phyloP scores from a whole-genome alignment of 371 early-diverging fungal genomes.

The Dichotomocladium elegans region DNA sequence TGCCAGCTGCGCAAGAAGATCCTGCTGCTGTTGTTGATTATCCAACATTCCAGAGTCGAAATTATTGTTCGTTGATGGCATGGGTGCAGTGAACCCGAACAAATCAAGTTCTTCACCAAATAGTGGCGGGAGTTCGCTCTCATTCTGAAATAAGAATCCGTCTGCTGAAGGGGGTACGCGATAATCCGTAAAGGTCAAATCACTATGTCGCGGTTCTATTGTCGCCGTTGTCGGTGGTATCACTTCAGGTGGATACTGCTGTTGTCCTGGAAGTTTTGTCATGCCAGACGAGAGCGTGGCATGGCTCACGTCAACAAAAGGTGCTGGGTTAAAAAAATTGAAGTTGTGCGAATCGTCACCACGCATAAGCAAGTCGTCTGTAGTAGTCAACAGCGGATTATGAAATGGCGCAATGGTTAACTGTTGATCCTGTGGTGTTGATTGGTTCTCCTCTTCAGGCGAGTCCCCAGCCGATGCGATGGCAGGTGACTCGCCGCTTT shows the following conservation, averaged over 20 bases:
- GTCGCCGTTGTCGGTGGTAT: not conserved
- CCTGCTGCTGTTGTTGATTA: not conserved
- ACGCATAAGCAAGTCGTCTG: not conserved
- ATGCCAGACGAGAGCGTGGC: not conserved
- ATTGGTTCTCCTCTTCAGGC: not conserved
- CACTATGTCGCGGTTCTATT: slow-evolving; percentile 3
- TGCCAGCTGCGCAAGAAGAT: no score
- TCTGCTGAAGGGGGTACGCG: slow-evolving; percentile 13
- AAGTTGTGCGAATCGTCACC: not conserved
- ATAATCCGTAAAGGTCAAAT: slow-evolving; percentile 28
- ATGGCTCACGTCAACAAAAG: not conserved
- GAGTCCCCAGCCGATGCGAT: not conserved
- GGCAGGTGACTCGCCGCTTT: not conserved
- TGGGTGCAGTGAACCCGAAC: slow-evolving; percentile 28
- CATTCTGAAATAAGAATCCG: slow-evolving; percentile 18
- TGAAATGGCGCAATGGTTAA: not conserved
- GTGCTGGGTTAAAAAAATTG: not conserved
- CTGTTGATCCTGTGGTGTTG: not conserved
- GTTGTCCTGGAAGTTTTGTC: not conserved
- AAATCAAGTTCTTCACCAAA: slow-evolving; percentile 25
- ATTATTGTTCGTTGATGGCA: slow-evolving; percentile 1
- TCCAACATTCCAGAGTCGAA: not conserved
- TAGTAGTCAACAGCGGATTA: no score
- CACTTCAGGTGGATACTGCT: no score
- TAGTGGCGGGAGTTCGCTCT: slow-evolving; percentile 18